Evolutionary conservation across 1,284 basidiomycete genomes (phyloP).

Genomic region (Coniferiporia weirii): DNA sequence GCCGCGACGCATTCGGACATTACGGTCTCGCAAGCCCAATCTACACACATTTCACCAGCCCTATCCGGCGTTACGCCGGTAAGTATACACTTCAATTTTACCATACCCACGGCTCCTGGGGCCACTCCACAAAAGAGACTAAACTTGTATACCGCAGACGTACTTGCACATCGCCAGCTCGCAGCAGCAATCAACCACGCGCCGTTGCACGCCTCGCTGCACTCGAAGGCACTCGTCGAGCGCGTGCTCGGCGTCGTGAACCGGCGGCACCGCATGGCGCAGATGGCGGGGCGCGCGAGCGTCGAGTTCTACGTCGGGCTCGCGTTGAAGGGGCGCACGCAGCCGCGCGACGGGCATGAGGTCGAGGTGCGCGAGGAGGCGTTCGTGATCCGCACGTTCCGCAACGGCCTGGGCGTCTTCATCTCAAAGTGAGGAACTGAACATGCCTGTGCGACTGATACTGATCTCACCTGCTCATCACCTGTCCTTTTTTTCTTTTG

Average conservation of each 20-base stretch:
- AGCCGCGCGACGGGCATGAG: constrained; percentile 32
- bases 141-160: constrained; percentile 47
- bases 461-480: neutral
- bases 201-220: constrained; percentile 81
- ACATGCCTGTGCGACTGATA: neutral
- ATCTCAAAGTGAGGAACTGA: constrained; percentile 74
- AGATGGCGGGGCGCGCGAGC: constrained; percentile 93
- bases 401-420: constrained; percentile 94
- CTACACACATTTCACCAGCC: constrained; percentile 98
- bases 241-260: constrained; percentile 86
- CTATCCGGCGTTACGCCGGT: constrained; percentile 92
- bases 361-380: constrained; percentile 76
- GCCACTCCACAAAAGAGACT: constrained; percentile 23
- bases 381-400: constrained; percentile 92
- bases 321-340: constrained; percentile 72
- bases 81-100: constrained; percentile 35
- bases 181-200: constrained; percentile 85
- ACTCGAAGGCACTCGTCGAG: constrained; percentile 89
- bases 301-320: constrained; percentile 98
- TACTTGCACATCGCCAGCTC: constrained; percentile 92
- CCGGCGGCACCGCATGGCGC: constrained; percentile 89
- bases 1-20: constrained; percentile 90
- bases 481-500: constrained; percentile 7
- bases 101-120: constrained; percentile 27
- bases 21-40: constrained; percentile 96